Base-by-base conservation (phyloP, 2,329 filamentous ascomycete genomes). In the Colletotrichum viniferum region DNA sequence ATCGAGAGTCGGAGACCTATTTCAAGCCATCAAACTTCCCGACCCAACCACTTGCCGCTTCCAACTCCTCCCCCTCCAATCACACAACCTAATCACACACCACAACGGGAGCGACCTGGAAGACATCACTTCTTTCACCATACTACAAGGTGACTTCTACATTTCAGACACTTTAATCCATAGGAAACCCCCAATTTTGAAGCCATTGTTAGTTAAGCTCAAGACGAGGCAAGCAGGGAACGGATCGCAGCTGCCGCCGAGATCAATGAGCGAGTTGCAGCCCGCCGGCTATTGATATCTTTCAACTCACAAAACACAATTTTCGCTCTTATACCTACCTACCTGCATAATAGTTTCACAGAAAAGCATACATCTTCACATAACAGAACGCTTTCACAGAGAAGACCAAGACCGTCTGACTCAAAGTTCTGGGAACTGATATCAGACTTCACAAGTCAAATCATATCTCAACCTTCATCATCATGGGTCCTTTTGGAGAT, bases 381-480 rank as follows among this genome's bases (percentile, higher is more conserved):
- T 13, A 21, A 21, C 1, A 21, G n/a, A 52, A 7, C 10, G 0
- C n/a, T 3, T 12, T 6, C 12, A 21, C 12, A 13, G 3, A 21
- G 0, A 52, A 13, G n/a, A 52, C 43, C n/a, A n/a, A n/a, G n/a
- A n/a, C n/a, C n/a, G n/a, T n/a, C n/a, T n/a, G n/a, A n/a, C n/a
- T n/a, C n/a, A n/a, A n/a, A n/a, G n/a, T n/a, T n/a, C n/a, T n/a
- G n/a, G n/a, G n/a, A n/a, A n/a, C n/a, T n/a, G n/a, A n/a, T n/a
- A n/a, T n/a, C n/a, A n/a, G 10, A 52, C n/a, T 13, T 21, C 43
- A 21, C n/a, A 52, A 52, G 43, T 4, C 10, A 52, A 52, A 7
- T 52, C n/a, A 21, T 12, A 21, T 3, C 43, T 52, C 5, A 52
- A 52, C 0, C n/a, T 52, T 21, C 6, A 3, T 32, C 38, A 52